A percentile compares a stretch with the other conserved stretches of the same genome.
phyloP scores from a whole-genome alignment of 176 grass and related monocot species.

The Avena insularis region DNA sequence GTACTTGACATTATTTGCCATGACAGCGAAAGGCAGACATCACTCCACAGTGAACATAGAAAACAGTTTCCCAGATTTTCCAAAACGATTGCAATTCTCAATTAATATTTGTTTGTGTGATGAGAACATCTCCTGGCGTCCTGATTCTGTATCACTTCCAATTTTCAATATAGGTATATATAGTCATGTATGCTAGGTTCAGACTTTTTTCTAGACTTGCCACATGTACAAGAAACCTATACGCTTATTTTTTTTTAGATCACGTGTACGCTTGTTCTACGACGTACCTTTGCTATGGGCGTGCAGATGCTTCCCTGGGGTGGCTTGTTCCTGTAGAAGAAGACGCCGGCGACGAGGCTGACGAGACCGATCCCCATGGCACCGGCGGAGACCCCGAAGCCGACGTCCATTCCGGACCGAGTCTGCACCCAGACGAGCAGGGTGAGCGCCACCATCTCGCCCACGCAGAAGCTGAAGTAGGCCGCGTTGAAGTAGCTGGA shows the following conservation, averaged over 20 bases:
- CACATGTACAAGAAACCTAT: not conserved
- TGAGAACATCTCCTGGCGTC: not conserved
- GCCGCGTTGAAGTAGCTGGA: slow-evolving; percentile 91
- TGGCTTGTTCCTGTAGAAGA: slow-evolving; percentile 81
- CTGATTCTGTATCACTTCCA: not conserved
- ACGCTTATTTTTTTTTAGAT: too few species aligned
- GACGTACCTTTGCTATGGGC: slow-evolving; percentile 64
- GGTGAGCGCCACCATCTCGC: slow-evolving; percentile 87
- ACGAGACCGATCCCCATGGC: slow-evolving; percentile 64
- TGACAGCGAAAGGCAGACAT: not conserved
- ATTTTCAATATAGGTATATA: not conserved
- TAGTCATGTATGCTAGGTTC: too few species aligned
- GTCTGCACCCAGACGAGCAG: slow-evolving; percentile 91
- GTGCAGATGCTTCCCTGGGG: slow-evolving; percentile 93
- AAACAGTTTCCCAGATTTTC: not conserved
- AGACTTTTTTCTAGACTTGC: not conserved
- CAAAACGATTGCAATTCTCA: not conserved
- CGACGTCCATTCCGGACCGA: slow-evolving; percentile 75
- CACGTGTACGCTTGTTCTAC: not conserved
- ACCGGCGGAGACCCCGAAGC: slow-evolving; percentile 67
- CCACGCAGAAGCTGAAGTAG: slow-evolving; percentile 92
- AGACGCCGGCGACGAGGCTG: slow-evolving; percentile 63
- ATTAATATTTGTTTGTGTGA: not conserved
- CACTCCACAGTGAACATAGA: not conserved
- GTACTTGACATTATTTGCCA: not conserved